Evolutionary conservation across 2,329 filamentous ascomycete genomes (phyloP).

Genomic region (Sporothrix globosa): DNA sequence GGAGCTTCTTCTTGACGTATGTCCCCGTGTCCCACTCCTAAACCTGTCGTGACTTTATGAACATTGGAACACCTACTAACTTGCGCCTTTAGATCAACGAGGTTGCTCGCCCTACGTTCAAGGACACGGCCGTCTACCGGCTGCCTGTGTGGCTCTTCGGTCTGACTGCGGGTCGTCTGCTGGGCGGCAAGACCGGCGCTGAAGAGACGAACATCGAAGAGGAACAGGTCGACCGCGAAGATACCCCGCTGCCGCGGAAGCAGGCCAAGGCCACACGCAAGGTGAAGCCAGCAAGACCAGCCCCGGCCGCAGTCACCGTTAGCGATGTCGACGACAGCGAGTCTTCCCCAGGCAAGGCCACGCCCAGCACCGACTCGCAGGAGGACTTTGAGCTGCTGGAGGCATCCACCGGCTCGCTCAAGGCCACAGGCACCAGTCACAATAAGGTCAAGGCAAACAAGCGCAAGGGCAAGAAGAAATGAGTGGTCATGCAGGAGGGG

Average conservation of each 20-base stretch:
- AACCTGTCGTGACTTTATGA: neutral
- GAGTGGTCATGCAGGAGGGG: slow-evolving; percentile 15
- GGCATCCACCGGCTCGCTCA: slow-evolving; percentile 62
- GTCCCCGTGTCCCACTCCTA: slow-evolving; percentile 43
- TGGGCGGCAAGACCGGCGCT: slow-evolving; percentile 46
- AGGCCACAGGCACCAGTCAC: slow-evolving; percentile 49
- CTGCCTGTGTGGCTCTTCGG: slow-evolving; percentile 75
- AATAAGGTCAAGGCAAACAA: slow-evolving; percentile 53
- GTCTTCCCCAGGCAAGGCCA: slow-evolving; percentile 55
- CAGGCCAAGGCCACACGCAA: slow-evolving; percentile 7
- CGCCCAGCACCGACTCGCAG: slow-evolving; percentile 60
- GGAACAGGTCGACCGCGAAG: slow-evolving; percentile 44
- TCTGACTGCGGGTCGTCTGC: slow-evolving; percentile 56
- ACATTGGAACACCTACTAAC: neutral
- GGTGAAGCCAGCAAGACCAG: slow-evolving; percentile 1
- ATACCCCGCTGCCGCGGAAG: slow-evolving; percentile 20
- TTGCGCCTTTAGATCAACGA: slow-evolving; percentile 67
- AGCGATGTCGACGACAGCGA: slow-evolving; percentile 50
- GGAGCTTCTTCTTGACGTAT: slow-evolving; percentile 86
- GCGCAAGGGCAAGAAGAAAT: slow-evolving; percentile 60
- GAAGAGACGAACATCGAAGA: slow-evolving; percentile 46
- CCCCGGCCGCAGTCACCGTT: slow-evolving; percentile 30
- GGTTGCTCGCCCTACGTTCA: slow-evolving; percentile 73
- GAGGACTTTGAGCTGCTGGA: slow-evolving; percentile 66
- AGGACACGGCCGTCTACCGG: slow-evolving; percentile 79